phyloP scores from a whole-genome alignment of 2,329 filamentous ascomycete species.

The Cladophialophora yegresii region DNA sequence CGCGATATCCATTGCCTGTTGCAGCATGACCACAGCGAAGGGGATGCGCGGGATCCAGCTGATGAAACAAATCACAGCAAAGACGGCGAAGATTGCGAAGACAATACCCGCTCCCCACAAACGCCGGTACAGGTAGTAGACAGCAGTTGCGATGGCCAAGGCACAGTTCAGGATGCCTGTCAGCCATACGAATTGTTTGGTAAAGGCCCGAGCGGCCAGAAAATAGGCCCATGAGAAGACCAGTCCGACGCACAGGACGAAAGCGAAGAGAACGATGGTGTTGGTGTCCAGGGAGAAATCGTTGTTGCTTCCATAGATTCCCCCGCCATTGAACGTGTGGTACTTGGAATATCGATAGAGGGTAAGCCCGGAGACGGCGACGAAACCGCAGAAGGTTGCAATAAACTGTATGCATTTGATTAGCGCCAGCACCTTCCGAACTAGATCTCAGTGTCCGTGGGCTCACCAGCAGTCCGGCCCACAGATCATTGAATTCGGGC shows the following conservation, averaged over 20 bases:
- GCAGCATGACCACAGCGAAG: slow-evolving; percentile 86
- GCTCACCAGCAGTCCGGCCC: slow-evolving; percentile 76
- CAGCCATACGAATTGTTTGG: slow-evolving; percentile 89
- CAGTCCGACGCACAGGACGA: slow-evolving; percentile 72
- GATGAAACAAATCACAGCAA: slow-evolving; percentile 79
- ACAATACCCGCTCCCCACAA: slow-evolving; percentile 86
- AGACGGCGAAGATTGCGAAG: slow-evolving; percentile 78
- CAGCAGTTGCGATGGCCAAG: slow-evolving; percentile 79
- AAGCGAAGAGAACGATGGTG: slow-evolving; percentile 81
- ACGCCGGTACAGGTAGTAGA: slow-evolving; percentile 76
- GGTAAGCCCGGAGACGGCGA: slow-evolving; percentile 72
- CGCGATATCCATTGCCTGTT: slow-evolving; percentile 80
- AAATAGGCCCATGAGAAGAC: slow-evolving; percentile 78
- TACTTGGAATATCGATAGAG: slow-evolving; percentile 72
- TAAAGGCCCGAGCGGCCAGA: slow-evolving; percentile 71
- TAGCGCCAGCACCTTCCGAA: slow-evolving; percentile 1
- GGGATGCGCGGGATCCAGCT: slow-evolving; percentile 89
- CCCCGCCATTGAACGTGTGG: slow-evolving; percentile 65
- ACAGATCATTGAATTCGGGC: slow-evolving; percentile 88
- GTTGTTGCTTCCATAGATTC: slow-evolving; percentile 71
- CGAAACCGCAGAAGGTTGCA: slow-evolving; percentile 69
- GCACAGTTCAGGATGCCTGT: slow-evolving; percentile 86
- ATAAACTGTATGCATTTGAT: slow-evolving; percentile 61
- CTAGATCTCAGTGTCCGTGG: not conserved
- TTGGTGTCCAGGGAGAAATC: slow-evolving; percentile 74